These are phyloP conservation scores for Takakia lepidozioides DNA, from an alignment of 225 moss, liverwort and hornwort genomes.

Conservation along the genomic window DNA sequence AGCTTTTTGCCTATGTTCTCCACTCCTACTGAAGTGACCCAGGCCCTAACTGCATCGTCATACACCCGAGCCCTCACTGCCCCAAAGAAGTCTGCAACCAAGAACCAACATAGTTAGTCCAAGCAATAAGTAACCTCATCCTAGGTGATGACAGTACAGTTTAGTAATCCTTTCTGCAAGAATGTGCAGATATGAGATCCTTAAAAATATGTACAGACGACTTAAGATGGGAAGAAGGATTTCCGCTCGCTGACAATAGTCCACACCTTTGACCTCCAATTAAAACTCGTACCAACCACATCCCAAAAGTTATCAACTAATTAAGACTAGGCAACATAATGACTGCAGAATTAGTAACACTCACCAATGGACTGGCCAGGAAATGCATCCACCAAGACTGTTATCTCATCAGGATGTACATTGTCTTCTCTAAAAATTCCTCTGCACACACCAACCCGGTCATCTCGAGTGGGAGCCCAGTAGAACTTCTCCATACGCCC, in stretches of 20 bases:
- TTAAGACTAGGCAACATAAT: background rate
- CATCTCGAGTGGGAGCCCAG: conserved; percentile 95
- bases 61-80: conserved; percentile 95
- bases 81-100: conserved; percentile 83
- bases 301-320: background rate
- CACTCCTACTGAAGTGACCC: conserved; percentile 41
- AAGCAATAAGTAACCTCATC: too few species aligned
- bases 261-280: background rate
- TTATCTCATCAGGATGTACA: conserved; percentile 23
- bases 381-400: conserved; percentile 64
- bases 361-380: conserved; percentile 93
- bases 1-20: conserved; percentile 72
- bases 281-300: background rate
- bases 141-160: too few species aligned
- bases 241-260: too few species aligned
- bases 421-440: conserved; percentile 76
- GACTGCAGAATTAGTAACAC: background rate
- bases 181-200: too few species aligned
- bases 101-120: background rate
- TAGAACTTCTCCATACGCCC: conserved; percentile 99
- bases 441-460: conserved; percentile 78
- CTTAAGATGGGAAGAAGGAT: too few species aligned
- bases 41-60: conserved; percentile 85
- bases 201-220: too few species aligned
- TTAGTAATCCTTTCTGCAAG: background rate